A percentile compares a stretch with the other conserved stretches of the same genome.
Evolutionary conservation across 2,329 filamentous ascomycete species (phyloP).

Genomic region (Trichoderma hamatum): DNA sequence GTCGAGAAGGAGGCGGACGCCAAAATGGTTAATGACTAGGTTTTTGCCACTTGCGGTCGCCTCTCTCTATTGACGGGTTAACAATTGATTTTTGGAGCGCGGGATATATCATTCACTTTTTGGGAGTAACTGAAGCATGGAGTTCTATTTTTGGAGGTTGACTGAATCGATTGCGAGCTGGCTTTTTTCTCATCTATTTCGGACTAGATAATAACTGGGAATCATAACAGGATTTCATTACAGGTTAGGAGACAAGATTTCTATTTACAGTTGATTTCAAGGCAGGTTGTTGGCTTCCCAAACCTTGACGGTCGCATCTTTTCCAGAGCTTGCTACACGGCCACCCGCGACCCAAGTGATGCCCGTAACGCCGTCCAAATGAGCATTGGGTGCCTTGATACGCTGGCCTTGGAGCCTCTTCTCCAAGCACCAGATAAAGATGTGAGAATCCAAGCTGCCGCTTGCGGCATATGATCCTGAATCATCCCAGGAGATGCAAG

Average conservation of each 20-base stretch:
- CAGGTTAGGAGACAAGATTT: not conserved
- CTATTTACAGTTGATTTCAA: slow-evolving; percentile 29
- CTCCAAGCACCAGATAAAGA: slow-evolving; percentile 86
- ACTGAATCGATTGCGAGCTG: not conserved
- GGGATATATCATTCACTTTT: not conserved
- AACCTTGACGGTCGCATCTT: slow-evolving; percentile 87
- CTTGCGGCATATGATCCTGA: slow-evolving; percentile 78
- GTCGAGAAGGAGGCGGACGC: slow-evolving; percentile 42
- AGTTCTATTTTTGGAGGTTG: not conserved
- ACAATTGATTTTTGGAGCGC: not conserved
- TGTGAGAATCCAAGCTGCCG: slow-evolving; percentile 85
- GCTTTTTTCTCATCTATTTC: not conserved
- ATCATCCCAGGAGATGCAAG: slow-evolving; percentile 72
- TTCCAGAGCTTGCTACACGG: slow-evolving; percentile 78
- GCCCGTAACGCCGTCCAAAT: slow-evolving; percentile 93
- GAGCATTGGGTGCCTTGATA: slow-evolving; percentile 82
- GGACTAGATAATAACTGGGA: slow-evolving; percentile 15
- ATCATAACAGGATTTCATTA: not conserved
- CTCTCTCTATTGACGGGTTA: slow-evolving; percentile 20
- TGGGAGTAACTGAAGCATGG: not conserved
- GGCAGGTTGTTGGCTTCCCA: slow-evolving; percentile 60
- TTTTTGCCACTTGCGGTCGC: slow-evolving; percentile 28
- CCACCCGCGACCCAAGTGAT: slow-evolving; percentile 75
- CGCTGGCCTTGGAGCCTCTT: slow-evolving; percentile 80
- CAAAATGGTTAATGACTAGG: slow-evolving; percentile 47